Evolutionary conservation across 208 protist species (phyloP).

Genomic region (Wallacemonas sp.): DNA sequence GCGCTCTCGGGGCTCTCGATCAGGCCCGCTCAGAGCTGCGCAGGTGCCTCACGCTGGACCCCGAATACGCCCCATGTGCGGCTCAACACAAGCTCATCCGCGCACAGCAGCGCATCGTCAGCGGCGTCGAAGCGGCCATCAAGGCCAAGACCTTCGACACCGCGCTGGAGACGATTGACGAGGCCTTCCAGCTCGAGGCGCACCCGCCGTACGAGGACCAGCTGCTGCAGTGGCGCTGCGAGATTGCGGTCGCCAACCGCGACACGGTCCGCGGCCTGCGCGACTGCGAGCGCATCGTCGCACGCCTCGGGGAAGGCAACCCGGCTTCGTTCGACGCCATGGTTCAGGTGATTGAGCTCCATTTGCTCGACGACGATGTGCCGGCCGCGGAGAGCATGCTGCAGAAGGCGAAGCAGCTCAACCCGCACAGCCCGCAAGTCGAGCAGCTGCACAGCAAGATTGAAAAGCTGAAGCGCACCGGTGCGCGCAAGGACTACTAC

Average conservation of each 20-base stretch:
- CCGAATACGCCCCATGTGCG: conserved; percentile 80
- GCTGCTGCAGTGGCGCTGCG: conserved; percentile 77
- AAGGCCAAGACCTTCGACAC: conserved; percentile 52
- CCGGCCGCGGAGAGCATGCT: conserved; percentile 43
- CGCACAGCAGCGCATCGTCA: conserved; percentile 55
- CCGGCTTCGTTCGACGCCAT: conserved; percentile 45
- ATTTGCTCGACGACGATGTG: conserved; percentile 81
- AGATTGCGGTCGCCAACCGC: conserved; percentile 62
- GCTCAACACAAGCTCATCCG: conserved; percentile 64
- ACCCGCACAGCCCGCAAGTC: conserved; percentile 25
- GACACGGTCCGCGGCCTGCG: conserved; percentile 52
- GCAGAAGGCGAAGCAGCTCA: conserved; percentile 41
- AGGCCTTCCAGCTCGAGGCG: conserved; percentile 45
- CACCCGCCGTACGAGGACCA: conserved; percentile 67
- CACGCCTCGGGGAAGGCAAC: conserved; percentile 43
- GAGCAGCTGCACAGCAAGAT: conserved; percentile 32
- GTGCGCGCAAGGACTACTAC: conserved; percentile 90
- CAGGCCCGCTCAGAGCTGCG: conserved; percentile 67
- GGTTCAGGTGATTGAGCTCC: conserved; percentile 72
- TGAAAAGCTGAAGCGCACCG: conserved; percentile 23
- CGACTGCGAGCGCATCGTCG: conserved; percentile 49
- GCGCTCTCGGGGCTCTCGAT: conserved; percentile 71
- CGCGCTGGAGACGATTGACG: conserved; percentile 48
- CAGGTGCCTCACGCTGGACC: conserved; percentile 83
- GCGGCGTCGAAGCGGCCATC: conserved; percentile 32